phyloP scores from a whole-genome alignment of 2,329 filamentous ascomycete genomes.

The Simplicillium aogashimaense region DNA sequence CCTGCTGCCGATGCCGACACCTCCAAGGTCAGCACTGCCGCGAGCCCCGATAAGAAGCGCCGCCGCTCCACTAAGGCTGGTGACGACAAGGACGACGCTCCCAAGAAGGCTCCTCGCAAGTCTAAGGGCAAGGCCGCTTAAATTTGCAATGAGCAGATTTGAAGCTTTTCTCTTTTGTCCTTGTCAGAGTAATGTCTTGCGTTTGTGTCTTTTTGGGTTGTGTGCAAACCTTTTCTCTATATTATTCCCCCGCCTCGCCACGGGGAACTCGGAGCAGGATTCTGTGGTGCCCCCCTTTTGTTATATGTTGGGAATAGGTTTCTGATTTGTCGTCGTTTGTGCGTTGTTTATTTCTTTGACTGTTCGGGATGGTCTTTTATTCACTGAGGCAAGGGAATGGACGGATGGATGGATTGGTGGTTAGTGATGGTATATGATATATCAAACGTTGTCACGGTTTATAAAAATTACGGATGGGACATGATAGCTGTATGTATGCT shows the following conservation, averaged over 20 bases:
- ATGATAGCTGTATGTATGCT: too few relatives aligned
- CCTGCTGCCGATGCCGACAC: conserved; percentile 27
- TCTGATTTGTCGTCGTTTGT: conserved; percentile 4
- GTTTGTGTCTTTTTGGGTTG: not conserved
- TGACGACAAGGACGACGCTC: conserved; percentile 41
- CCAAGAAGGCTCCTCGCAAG: conserved; percentile 51
- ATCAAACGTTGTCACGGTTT: too few relatives aligned
- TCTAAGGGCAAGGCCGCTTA: conserved; percentile 36
- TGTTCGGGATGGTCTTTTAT: not conserved
- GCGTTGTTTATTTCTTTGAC: conserved; percentile 1
- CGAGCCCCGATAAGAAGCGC: conserved; percentile 54
- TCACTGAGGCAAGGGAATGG: not conserved
- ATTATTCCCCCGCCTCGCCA: conserved; percentile 1
- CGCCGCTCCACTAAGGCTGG: conserved; percentile 47
- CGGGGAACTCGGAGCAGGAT: not conserved
- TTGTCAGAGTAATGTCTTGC: not conserved
- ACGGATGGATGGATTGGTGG: too few relatives aligned
- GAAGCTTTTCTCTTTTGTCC: conserved; percentile 4
- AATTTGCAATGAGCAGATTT: conserved; percentile 5
- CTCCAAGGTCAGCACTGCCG: conserved; percentile 28
- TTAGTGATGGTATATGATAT: not conserved
- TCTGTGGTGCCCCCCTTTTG: conserved; percentile 17
- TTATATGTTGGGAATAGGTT: conserved; percentile 19
- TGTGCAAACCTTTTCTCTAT: not conserved
- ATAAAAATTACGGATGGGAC: too few relatives aligned